Conservation (phyloP, 805 yeast species). For the Cyberlindnera petersonii region DNA sequence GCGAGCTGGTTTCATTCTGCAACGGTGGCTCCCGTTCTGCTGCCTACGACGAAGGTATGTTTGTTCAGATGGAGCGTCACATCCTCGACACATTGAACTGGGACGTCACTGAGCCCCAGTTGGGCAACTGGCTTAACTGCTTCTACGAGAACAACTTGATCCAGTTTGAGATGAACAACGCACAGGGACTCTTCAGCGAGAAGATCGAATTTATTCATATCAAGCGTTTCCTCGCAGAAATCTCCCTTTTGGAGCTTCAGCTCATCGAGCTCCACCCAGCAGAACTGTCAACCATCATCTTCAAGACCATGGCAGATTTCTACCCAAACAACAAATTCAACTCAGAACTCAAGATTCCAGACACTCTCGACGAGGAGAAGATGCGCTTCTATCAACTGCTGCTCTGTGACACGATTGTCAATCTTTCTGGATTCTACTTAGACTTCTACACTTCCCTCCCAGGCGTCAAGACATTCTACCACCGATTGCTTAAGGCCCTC, state of each 20-base stretch:
- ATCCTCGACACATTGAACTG: constrained; percentile 68
- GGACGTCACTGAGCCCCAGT: constrained; percentile 64
- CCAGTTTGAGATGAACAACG: constrained; percentile 33
- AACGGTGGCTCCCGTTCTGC: constrained; percentile 51
- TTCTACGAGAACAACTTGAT: constrained; percentile 41
- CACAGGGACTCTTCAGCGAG: constrained; percentile 15
- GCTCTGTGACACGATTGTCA: constrained; percentile 11
- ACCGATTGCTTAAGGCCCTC: constrained; percentile 12
- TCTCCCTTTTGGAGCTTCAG: constrained; percentile 44
- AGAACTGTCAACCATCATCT: constrained; percentile 23
- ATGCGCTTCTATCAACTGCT: constrained; percentile 12
- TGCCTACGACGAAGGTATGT: constrained; percentile 62
- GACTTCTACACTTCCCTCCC: constrained; percentile 13
- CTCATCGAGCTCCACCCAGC: constrained; percentile 38
- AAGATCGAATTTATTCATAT: constrained; percentile 40
- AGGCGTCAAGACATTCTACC: constrained; percentile 20
- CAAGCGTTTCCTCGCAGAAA: constrained; percentile 48
- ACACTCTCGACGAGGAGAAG: constrained; percentile 5
- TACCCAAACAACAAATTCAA: constrained; percentile 10
- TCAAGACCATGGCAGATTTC: constrained; percentile 17
- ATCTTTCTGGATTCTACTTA: constrained; percentile 12
- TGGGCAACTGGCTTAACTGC: constrained; percentile 43
- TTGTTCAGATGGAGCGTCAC: constrained; percentile 85
- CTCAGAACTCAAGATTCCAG: constrained; percentile 18
- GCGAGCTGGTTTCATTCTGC: constrained; percentile 69